Evolutionary conservation across 345 rosid species (phyloP).

Genomic region (Microthlaspi erraticum): DNA sequence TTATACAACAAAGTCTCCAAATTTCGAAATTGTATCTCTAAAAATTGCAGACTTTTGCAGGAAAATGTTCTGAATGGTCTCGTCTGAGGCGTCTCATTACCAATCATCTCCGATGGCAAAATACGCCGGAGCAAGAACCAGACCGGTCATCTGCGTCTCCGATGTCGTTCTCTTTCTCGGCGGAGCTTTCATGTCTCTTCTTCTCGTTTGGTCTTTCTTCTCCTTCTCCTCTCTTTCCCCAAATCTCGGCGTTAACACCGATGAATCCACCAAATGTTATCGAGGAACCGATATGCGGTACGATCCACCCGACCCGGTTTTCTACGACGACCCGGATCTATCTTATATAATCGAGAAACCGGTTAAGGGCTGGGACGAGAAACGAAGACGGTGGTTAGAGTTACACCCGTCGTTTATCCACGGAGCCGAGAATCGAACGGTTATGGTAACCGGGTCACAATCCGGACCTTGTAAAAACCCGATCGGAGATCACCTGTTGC

Average conservation of each 20-base stretch:
- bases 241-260: slow-evolving; percentile 18
- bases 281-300: slow-evolving; percentile 45
- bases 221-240: slow-evolving; percentile 48
- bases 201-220: slow-evolving; percentile 74
- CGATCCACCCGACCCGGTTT: slow-evolving; percentile 67
- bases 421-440: slow-evolving; percentile 62
- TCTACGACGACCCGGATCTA: slow-evolving; percentile 79
- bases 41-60: slow-evolving; percentile 19
- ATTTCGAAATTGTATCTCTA: neutral
- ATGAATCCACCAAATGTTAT: slow-evolving; percentile 22
- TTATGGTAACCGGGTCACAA: slow-evolving; percentile 89
- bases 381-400: slow-evolving; percentile 70
- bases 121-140: slow-evolving; percentile 44
- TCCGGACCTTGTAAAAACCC: slow-evolving; percentile 80
- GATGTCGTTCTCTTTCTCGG: slow-evolving; percentile 65
- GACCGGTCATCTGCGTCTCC: slow-evolving; percentile 40
- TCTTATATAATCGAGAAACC: slow-evolving; percentile 66
- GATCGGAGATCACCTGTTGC: slow-evolving; percentile 80
- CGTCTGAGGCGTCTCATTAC: slow-evolving; percentile 22
- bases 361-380: slow-evolving; percentile 78
- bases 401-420: slow-evolving; percentile 71
- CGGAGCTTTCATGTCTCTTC: slow-evolving; percentile 64
- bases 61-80: slow-evolving; percentile 29
- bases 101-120: slow-evolving; percentile 54
- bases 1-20: slow-evolving; percentile 11